Conservation (phyloP, 2,329 filamentous ascomycete species). For the Nannizziopsis barbatae region DNA sequence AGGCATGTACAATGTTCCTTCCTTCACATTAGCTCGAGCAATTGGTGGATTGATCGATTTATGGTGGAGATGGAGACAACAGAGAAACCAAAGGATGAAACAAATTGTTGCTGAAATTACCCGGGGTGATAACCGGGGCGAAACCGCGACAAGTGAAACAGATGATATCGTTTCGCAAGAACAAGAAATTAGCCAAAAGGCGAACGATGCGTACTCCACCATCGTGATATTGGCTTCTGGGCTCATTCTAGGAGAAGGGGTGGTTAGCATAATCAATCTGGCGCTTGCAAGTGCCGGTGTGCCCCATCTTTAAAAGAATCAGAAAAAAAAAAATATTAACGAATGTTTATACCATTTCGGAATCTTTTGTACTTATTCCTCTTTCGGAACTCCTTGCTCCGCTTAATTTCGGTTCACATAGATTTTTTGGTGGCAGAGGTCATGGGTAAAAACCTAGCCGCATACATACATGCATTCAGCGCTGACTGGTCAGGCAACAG, state of each 20-base stretch:
- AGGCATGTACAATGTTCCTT: conserved; percentile 96
- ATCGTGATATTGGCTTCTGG: conserved; percentile 84
- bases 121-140: neutral
- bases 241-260: conserved; percentile 82
- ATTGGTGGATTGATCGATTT: conserved; percentile 66
- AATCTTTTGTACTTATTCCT: no score
- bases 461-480: no score
- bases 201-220: conserved; percentile 40
- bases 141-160: neutral
- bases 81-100: conserved; percentile 31
- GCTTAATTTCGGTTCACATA: no score
- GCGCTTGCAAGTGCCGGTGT: conserved; percentile 65
- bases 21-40: conserved; percentile 81
- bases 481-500: no score
- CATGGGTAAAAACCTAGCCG: no score
- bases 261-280: conserved; percentile 84
- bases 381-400: no score
- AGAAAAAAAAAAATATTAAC: neutral
- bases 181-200: conserved; percentile 19
- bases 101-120: conserved; percentile 1
- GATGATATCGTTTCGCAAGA: neutral
- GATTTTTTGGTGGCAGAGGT: no score
- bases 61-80: conserved; percentile 54
- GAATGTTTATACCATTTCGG: no score
- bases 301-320: conserved; percentile 48